Base-by-base conservation (phyloP, 140 eudicot genomes). In the Erigeron philadelphicus region DNA sequence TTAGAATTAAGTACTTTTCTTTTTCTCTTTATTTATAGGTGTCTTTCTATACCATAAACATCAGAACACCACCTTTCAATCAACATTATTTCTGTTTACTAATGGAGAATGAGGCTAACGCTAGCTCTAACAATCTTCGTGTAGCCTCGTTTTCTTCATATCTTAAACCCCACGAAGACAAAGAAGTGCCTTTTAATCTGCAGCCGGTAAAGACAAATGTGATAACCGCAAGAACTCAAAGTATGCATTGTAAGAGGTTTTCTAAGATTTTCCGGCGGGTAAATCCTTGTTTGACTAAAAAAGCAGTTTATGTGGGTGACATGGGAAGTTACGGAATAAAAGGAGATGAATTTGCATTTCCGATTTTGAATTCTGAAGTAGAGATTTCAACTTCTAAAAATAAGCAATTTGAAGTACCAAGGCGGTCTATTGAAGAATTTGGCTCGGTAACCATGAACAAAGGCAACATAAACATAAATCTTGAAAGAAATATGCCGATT, bases 111-210 rank as follows among this genome's bases (percentile, higher is more conserved):
- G 77, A 65, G 46, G 70, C 74, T 11, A 73, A 61, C 53, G 9
- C 64, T 16, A 59, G 41, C 75, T 63, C 77, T 21, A 50, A 63
- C 6, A 78, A 71, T 65, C 70, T 82, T 54, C 86, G 88, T 3
- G 87, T 85, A 59, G 89, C 80, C 18, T 88, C 95, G 1, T 88
- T 88, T 72, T 81, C 95, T 42, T 85, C 76, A 74, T 88, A 88
- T 73, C 84, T 88, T 8, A 72, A 81, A 48, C 74, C 83, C 15
- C 70, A 72, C 6, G 75, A 85, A 48, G 70, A 49, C 45, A 62
- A 50, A 15, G 62, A 44, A 13, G 62, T 3, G 3, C 43, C 43
- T 59, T 59, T 59, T 10, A 12, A 9, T 59, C 11, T 31, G 4
- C 38, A 31, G 38, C 38, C 38, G 38, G 38, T 31, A 31, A 31